These are phyloP conservation scores for Alternaria metachromatica DNA, from an alignment of 2,329 filamentous ascomycete species.

Conservation along the genomic window DNA sequence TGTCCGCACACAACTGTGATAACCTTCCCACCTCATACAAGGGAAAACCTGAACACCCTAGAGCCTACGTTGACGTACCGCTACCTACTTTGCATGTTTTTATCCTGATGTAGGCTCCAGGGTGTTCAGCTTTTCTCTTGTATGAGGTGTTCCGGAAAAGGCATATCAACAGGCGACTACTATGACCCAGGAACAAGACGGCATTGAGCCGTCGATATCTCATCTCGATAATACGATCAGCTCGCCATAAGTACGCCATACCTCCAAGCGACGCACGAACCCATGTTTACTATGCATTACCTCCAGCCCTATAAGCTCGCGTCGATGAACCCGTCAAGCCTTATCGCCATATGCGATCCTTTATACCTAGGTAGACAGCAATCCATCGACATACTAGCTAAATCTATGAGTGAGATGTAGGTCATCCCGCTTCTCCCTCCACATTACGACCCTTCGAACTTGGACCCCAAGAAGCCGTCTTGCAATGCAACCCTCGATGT, in stretches of 20 bases:
- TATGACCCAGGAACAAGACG: background rate
- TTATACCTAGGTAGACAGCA: background rate
- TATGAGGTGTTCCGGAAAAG: background rate
- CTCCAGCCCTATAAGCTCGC: background rate
- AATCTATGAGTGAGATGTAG: background rate
- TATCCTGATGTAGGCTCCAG: no score
- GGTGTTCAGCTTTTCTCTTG: no score
- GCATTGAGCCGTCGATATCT: background rate
- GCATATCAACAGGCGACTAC: background rate
- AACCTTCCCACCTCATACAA: background rate
- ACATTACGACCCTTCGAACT: background rate
- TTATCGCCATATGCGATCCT: background rate
- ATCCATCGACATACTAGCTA: background rate
- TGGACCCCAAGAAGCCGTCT: background rate
- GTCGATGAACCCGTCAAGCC: background rate
- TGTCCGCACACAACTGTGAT: background rate
- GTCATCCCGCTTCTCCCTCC: background rate
- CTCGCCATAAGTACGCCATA: constrained; percentile 7
- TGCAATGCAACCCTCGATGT: background rate
- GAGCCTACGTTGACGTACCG: no score
- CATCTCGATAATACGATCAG: constrained; percentile 7
- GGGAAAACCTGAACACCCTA: no score
- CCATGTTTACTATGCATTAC: background rate
- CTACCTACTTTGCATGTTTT: no score
- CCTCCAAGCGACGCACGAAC: background rate